Conservation (phyloP, 2,329 filamentous ascomycete species). For the Falciphora oryzae region DNA sequence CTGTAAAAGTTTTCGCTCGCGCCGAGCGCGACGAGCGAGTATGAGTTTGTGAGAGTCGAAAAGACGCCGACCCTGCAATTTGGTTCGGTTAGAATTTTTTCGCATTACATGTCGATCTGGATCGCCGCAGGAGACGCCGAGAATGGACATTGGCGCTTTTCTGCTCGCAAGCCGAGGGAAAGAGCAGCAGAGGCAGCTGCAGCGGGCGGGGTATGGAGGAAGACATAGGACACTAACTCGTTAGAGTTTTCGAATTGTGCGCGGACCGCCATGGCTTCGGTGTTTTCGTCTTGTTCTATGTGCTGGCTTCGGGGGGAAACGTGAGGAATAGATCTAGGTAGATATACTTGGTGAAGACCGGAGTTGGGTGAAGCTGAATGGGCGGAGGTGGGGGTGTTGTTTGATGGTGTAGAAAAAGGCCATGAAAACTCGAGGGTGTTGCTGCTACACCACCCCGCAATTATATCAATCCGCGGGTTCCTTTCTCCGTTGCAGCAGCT, state of each 20-base stretch:
- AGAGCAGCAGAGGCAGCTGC: constrained; percentile 15
- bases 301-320: not conserved
- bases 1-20: constrained; percentile 99
- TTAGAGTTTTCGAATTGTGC: constrained; percentile 86
- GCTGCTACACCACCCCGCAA: not conserved
- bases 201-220: constrained; percentile 15
- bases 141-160: not conserved
- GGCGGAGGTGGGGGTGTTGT: not conserved
- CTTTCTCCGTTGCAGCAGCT: not conserved
- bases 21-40: constrained; percentile 88
- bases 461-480: not conserved
- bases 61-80: constrained; percentile 83
- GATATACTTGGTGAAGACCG: not conserved
- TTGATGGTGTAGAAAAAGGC: not conserved
- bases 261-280: constrained; percentile 55
- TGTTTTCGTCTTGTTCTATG: not conserved
- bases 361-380: not conserved
- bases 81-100: not conserved
- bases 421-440: not conserved
- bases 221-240: constrained; percentile 56
- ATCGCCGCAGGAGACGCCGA: no score
- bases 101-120: no score
- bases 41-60: constrained; percentile 92
- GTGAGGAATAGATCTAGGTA: not conserved
- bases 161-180: not conserved